These are phyloP conservation scores for Beauveria brongniartii DNA, from an alignment of 2,329 filamentous ascomycete species.

Conservation along the genomic window DNA sequence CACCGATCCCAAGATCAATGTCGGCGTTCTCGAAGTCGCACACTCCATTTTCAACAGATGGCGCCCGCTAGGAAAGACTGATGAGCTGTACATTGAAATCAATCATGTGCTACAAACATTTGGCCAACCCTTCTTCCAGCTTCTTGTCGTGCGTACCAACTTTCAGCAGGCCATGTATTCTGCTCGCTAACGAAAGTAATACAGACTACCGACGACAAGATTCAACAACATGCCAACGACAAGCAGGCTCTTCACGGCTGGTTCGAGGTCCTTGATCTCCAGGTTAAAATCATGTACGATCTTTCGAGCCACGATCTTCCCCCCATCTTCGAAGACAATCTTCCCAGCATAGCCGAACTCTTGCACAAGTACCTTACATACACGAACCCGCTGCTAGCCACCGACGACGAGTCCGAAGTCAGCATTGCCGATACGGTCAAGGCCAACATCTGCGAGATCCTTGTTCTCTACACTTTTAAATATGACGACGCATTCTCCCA, in stretches of 20 bases:
- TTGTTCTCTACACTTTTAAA: conserved; percentile 88
- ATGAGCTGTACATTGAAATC: conserved; percentile 90
- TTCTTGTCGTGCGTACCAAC: conserved; percentile 56
- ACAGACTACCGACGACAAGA: conserved; percentile 59
- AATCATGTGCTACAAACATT: conserved; percentile 89
- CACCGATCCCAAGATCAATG: conserved; percentile 76
- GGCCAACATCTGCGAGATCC: conserved; percentile 83
- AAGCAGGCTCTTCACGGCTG: conserved; percentile 66
- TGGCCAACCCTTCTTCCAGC: conserved; percentile 69
- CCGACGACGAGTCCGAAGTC: conserved; percentile 82
- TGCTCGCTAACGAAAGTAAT: conserved; percentile 14
- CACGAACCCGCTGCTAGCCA: conserved; percentile 72
- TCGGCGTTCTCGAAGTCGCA: conserved; percentile 91
- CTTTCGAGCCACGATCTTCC: conserved; percentile 96
- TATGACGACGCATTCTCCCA: conserved; percentile 88
- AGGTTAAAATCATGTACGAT: conserved; percentile 90
- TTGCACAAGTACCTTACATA: conserved; percentile 92
- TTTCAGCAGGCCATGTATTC: no score
- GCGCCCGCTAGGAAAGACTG: conserved; percentile 87
- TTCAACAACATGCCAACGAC: conserved; percentile 69
- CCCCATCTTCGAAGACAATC: conserved; percentile 86
- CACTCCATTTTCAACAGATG: conserved; percentile 97
- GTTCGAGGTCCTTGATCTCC: conserved; percentile 78
- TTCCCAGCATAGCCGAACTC: conserved; percentile 66
- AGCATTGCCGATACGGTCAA: conserved; percentile 80